phyloP scores from a whole-genome alignment of 75 land plant species.

The Sequoiadendron giganteum region DNA sequence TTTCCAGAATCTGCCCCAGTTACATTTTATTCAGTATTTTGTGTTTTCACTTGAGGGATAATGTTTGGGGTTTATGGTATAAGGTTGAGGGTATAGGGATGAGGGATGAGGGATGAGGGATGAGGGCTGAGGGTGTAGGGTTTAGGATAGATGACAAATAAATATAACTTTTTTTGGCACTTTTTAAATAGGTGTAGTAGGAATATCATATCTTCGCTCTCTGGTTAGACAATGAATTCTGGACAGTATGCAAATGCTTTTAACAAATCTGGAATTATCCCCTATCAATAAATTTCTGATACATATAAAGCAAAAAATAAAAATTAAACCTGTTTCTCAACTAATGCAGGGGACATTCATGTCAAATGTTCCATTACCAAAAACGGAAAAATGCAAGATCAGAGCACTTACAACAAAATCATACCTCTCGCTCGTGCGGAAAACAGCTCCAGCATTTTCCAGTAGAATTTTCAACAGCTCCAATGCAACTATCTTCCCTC shows the following conservation, averaged over 20 bases:
- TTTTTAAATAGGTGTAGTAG: background rate
- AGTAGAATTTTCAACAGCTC: slow-evolving; percentile 96
- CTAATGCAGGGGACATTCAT: background rate
- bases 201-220: background rate
- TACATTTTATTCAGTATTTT: too few relatives aligned
- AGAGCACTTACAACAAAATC: background rate
- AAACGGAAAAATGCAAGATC: slow-evolving; percentile 2
- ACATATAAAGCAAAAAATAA: too few relatives aligned
- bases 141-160: background rate
- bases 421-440: slow-evolving; percentile 98
- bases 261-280: too few relatives aligned
- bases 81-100: too few relatives aligned
- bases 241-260: background rate
- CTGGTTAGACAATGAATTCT: background rate
- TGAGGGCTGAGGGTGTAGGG: too few relatives aligned
- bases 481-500: slow-evolving; percentile 94
- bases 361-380: background rate
- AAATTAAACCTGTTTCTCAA: background rate
- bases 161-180: background rate
- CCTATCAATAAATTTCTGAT: too few relatives aligned
- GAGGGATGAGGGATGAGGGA: too few relatives aligned
- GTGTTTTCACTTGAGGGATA: too few relatives aligned
- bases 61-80: too few relatives aligned
- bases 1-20: too few relatives aligned
- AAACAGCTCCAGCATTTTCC: slow-evolving; percentile 98